phyloP scores from a whole-genome alignment of 2,329 filamentous ascomycete species.

The Fusarium incarnatum region DNA sequence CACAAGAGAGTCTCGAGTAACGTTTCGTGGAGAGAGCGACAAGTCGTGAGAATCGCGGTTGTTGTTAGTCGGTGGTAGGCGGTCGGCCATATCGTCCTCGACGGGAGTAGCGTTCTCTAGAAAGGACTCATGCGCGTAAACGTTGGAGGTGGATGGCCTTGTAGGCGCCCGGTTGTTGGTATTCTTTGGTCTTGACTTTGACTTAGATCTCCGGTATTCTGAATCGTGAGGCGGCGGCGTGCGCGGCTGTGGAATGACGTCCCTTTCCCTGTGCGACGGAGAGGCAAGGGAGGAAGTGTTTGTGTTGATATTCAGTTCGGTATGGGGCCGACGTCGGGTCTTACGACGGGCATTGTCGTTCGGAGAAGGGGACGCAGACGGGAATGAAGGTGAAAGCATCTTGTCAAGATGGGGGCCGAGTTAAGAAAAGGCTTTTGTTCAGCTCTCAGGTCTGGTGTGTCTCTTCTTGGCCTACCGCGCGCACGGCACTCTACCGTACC shows the following conservation, averaged over 20 bases:
- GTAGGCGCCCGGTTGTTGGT: constrained; percentile 43
- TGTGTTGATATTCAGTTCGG: constrained; percentile 45
- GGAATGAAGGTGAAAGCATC: constrained; percentile 37
- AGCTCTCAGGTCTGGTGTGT: constrained; percentile 13
- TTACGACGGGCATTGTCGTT: constrained; percentile 45
- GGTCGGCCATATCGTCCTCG: constrained; percentile 48
- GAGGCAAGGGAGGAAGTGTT: constrained; percentile 43
- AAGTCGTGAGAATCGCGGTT: constrained; percentile 83
- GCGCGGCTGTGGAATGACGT: constrained; percentile 39
- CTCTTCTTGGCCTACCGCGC: constrained; percentile 14
- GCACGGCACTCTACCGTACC: constrained; percentile 21
- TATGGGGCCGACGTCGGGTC: constrained; percentile 42
- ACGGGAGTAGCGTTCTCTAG: constrained; percentile 48
- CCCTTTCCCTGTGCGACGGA: constrained; percentile 29
- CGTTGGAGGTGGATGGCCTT: constrained; percentile 39
- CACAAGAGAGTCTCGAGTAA: constrained; percentile 89
- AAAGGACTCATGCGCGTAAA: constrained; percentile 46
- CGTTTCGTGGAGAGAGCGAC: constrained; percentile 79
- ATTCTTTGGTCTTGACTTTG: constrained; percentile 30
- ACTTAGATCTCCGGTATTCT: constrained; percentile 32
- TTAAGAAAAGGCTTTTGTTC: constrained; percentile 36
- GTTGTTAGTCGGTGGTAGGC: constrained; percentile 44
- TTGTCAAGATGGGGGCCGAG: constrained; percentile 28
- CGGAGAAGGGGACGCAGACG: constrained; percentile 26
- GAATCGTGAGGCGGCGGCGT: constrained; percentile 37